Base-by-base conservation (phyloP, 768 basidiomycete species). In the Cubamyces lactineus region DNA sequence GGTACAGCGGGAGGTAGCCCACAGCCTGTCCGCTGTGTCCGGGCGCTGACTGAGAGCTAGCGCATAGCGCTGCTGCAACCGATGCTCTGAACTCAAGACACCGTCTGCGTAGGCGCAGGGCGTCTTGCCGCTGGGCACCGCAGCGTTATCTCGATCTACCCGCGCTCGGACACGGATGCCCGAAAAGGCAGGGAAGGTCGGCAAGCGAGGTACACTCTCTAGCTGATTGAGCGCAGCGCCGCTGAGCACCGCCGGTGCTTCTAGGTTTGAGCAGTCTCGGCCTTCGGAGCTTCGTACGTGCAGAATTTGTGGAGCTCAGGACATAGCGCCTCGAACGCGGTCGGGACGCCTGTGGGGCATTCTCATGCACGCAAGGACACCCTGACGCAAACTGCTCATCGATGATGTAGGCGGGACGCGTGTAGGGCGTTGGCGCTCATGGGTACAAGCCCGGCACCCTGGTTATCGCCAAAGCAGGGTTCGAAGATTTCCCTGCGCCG, bases 331-430 rank as follows among this genome's bases (percentile, higher is more conserved):
- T 21, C 15, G 46, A 9, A 15, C 34, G 19, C 46, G 43, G 17
- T 13, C 42, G 23, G 17, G 56, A 48, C 21, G 21, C 19, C 23
- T 26, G 26, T 21, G 13, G 21, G n/a, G 38, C n/a, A 39, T 11
- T 24, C 38, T 19, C 16, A 56, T 13, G 19, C 9, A 28, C 17
- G 48, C 16, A 23, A 11, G 55, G 30, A 30, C 11, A 23, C 40
- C 52, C 47, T 59, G 57, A 59, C 57, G 49, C 49, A 43, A 30
- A n/a, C 23, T 11, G 47, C 38, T 47, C 57, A 28, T 59, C 49
- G 21, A 48, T 51, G 57, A 59, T 59, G 49, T 19, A 43, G 49
- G 9, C 8, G 41, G n/a, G 13, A 43, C 26, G 26, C 17, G 9
- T 17, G 23, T 13, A 24, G 48, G 39, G 39, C 28, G 6, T 50